Evolutionary conservation across 257 asterid genomes (phyloP), one percentile per base, ranked within the genome.

Genomic region (Echium plantagineum): DNA sequence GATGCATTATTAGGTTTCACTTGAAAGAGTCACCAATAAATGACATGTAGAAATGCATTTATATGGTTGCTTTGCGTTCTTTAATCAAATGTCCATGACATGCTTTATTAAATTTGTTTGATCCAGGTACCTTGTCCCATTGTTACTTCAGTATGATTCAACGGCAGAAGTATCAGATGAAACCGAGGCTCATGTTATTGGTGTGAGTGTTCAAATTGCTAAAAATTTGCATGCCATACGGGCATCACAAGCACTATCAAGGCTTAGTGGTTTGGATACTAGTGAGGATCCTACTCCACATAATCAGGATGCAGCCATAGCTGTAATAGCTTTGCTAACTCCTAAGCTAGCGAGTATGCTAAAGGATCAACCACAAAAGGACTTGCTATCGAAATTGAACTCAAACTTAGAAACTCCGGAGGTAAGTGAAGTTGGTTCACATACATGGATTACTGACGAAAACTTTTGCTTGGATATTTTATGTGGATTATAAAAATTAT

Each of bases 301-400:
- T 73, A 88, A 91, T 70, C 72, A 72, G 69, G 81, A 69, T 72
- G 95, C 95, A 38, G 80, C 90, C 57, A 84, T 71, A 69, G 90
- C 94, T 58, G 89, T 93, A 67, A 81, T 71, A 67, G 81, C 94
- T 60, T 77, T 93, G 82, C 76, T 93, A 71, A 93, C 98, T 24
- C 98, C 98, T 60, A 89, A 93, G 75, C 94, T 93, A 71, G 94
- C 94, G 51, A 78, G 94, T 75, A 82, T 88, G 95, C 86, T 89
- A 72, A 93, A 80, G 72, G 87, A 89, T 75, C 75, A 80, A 67
- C 71, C 66, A 48, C 76, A 87, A 67, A 88, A 75, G 71, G 96
- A 85, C 60, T 80, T 91, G 65, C 67, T 91, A 65, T 75, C 87
- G 58, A 79, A 78, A 71, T 78, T 91, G 64, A 91, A 88, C 73